A percentile compares a stretch with the other conserved stretches of the same genome.
Conservation (phyloP, 345 rosid genomes). For the Salix purpurea region DNA sequence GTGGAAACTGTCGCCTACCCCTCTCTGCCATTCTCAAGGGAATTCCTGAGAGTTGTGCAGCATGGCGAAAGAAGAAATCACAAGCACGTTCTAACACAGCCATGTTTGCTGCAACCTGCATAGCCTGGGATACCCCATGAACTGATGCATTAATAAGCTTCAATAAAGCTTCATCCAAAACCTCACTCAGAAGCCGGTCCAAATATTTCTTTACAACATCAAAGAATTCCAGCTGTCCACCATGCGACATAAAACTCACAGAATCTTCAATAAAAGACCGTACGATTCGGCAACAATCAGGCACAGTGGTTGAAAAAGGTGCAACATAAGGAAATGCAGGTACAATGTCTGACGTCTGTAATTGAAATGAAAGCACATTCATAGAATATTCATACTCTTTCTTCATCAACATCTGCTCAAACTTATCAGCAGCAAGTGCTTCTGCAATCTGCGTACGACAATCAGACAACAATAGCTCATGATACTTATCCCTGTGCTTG, state of each 20-base stretch:
- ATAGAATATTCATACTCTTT: conserved; percentile 92
- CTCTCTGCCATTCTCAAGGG: conserved; percentile 94
- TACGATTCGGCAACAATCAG: conserved; percentile 93
- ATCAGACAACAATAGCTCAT: conserved; percentile 86
- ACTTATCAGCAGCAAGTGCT: conserved; percentile 88
- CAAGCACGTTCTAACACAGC: conserved; percentile 95
- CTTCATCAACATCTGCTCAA: conserved; percentile 98
- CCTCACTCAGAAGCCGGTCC: conserved; percentile 83
- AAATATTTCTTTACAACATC: conserved; percentile 89
- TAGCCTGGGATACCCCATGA: conserved; percentile 89
- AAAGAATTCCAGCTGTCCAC: conserved; percentile 91
- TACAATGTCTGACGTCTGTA: conserved; percentile 78
- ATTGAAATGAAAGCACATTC: conserved; percentile 95
- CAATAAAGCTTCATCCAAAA: conserved; percentile 74
- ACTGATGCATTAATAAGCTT: conserved; percentile 72
- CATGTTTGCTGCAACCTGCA: conserved; percentile 98
- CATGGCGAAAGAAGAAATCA: conserved; percentile 90
- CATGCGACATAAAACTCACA: conserved; percentile 90
- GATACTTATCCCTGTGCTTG: conserved; percentile 93
- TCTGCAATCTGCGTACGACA: conserved; percentile 87
- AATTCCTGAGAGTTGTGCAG: conserved; percentile 92
- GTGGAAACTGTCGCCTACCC: conserved; percentile 88
- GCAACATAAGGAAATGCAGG: conserved; percentile 93
- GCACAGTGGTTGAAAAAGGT: conserved; percentile 89
- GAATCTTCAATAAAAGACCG: conserved; percentile 94